Conservation (phyloP, 257 asterid species). For the Nemophila menziesii region DNA sequence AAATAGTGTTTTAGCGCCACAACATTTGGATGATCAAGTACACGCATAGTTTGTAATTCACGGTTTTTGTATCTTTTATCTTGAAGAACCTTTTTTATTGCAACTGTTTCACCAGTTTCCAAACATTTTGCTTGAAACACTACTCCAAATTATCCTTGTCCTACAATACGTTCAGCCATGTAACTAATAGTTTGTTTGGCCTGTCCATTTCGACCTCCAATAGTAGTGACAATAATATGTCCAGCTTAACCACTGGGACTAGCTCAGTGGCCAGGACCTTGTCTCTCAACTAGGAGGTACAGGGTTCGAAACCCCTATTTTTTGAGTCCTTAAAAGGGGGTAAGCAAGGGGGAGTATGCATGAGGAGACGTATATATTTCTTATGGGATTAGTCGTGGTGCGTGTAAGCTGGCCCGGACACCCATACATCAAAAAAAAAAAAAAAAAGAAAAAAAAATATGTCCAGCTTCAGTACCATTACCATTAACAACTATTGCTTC, state of each 20-base stretch:
- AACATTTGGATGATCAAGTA: constrained; percentile 77
- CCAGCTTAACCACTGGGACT: constrained; percentile 78
- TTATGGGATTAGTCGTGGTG: too few species aligned
- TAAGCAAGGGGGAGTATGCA: too few species aligned
- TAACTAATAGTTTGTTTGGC: constrained; percentile 70
- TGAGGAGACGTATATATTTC: too few species aligned
- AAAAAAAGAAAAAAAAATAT: too few species aligned
- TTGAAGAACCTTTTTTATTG: constrained; percentile 82
- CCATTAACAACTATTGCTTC: constrained; percentile 58
- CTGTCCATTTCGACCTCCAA: constrained; percentile 72
- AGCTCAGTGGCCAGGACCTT: too few species aligned
- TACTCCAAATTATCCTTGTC: constrained; percentile 71
- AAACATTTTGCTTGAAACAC: constrained; percentile 78
- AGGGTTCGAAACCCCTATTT: too few species aligned
- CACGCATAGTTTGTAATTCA: constrained; percentile 77
- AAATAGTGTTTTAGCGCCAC: constrained; percentile 64
- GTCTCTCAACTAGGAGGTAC: too few species aligned
- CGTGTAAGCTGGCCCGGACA: too few species aligned
- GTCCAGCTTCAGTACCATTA: constrained; percentile 77
- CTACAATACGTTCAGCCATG: constrained; percentile 71
- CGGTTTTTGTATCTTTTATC: constrained; percentile 85
- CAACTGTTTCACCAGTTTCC: constrained; percentile 84
- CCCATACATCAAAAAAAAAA: too few species aligned
- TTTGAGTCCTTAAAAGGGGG: too few species aligned
- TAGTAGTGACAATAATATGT: constrained; percentile 65